A percentile compares a stretch with the other conserved stretches of the same genome.
These are phyloP conservation scores for Lichtheimia ornata DNA, from an alignment of 371 early-diverging fungal species.

Conservation along the genomic window DNA sequence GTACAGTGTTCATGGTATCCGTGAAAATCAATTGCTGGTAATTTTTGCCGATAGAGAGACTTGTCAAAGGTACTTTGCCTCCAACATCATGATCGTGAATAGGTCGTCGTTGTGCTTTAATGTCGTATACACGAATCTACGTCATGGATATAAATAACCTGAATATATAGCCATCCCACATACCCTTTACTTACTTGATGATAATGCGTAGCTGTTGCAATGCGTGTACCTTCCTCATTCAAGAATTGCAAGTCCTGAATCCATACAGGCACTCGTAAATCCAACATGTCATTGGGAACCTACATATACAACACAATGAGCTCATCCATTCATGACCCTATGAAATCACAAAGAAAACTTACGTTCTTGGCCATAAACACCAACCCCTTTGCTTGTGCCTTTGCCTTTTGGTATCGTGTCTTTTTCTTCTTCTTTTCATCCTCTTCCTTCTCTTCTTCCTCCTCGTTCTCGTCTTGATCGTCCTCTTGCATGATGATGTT, in stretches of 20 bases:
- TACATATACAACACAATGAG: background rate
- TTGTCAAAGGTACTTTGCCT: slow-evolving; percentile 69
- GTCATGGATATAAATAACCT: background rate
- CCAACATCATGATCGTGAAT: slow-evolving; percentile 67
- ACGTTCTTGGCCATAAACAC: slow-evolving; percentile 71
- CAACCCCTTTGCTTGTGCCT: slow-evolving; percentile 33
- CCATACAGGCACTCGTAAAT: slow-evolving; percentile 85
- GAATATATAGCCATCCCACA: background rate
- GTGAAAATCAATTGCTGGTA: slow-evolving; percentile 69
- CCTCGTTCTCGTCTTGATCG: background rate
- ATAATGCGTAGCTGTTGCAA: slow-evolving; percentile 76
- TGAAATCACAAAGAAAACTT: slow-evolving; percentile 11
- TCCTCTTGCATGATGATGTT: slow-evolving; percentile 18
- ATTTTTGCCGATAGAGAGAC: slow-evolving; percentile 45
- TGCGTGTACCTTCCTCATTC: slow-evolving; percentile 45
- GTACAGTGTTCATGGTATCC: slow-evolving; percentile 76
- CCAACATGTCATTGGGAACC: slow-evolving; percentile 61
- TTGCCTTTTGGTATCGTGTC: slow-evolving; percentile 31
- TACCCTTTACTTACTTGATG: slow-evolving; percentile 56
- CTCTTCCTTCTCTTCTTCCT: background rate
- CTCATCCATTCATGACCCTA: background rate
- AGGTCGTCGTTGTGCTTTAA: slow-evolving; percentile 69
- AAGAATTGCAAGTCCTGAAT: slow-evolving; percentile 82
- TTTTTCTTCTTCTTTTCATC: slow-evolving; percentile 35
- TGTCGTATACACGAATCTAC: slow-evolving; percentile 82